These are phyloP conservation scores for Termitomyces sp. DNA, from an alignment of 768 basidiomycete genomes.

Conservation along the genomic window DNA sequence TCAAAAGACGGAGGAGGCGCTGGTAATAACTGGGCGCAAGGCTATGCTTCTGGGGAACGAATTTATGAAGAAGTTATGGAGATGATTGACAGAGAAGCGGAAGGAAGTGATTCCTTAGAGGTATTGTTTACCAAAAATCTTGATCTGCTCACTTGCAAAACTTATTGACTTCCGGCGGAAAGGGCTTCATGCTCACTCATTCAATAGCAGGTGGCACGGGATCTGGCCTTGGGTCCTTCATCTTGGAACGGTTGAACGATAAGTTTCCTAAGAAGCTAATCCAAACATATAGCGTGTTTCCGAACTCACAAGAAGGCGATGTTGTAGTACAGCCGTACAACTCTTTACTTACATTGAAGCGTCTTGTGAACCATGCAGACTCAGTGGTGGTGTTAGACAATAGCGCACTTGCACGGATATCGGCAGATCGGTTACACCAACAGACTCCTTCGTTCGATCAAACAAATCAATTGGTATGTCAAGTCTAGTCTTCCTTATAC, in stretches of 20 bases:
- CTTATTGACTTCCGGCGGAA: not conserved
- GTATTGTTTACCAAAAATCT: constrained; percentile 33
- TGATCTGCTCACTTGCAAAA: not conserved
- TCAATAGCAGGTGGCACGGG: constrained; percentile 99
- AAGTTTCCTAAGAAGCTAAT: constrained; percentile 99
- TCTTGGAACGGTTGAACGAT: constrained; percentile 94
- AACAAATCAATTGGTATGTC: constrained; percentile 80
- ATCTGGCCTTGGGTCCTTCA: constrained; percentile 96
- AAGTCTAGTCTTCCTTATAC: not conserved
- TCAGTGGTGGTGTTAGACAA: constrained; percentile 97
- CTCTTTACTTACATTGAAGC: constrained; percentile 86
- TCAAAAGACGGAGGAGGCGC: constrained; percentile 98
- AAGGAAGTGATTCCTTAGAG: constrained; percentile 96
- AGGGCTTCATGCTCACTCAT: constrained; percentile 99
- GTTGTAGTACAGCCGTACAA: constrained; percentile 99
- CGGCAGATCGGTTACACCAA: constrained; percentile 85
- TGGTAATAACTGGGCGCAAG: constrained; percentile 98
- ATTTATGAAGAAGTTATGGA: constrained; percentile 98
- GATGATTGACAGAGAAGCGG: constrained; percentile 97
- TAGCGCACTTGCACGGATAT: constrained; percentile 87
- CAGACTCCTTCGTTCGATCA: constrained; percentile 88
- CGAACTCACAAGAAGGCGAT: constrained; percentile 88
- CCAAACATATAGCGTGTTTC: constrained; percentile 98
- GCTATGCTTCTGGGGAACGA: constrained; percentile 84
- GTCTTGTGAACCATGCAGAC: constrained; percentile 94